Base-by-base conservation (phyloP, 2,329 filamentous ascomycete genomes). In the Aspergillus piperis region DNA sequence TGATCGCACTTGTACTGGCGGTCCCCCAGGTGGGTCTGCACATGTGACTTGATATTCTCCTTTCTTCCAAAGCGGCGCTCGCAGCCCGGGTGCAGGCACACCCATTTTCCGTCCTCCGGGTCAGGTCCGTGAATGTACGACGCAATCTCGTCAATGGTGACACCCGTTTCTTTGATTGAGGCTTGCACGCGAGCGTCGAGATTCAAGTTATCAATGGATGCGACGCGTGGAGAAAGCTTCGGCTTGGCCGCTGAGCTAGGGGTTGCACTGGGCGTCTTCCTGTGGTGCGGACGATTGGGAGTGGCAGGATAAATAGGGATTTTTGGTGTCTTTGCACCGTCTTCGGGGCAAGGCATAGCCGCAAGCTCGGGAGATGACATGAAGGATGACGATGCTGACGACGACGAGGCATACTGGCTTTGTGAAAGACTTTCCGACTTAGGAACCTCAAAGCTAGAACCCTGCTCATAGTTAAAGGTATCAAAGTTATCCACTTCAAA, bases 1-100 rank as follows among this genome's bases (percentile, higher is more conserved):
- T 90, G 89, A 49, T 94, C 92, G 78, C 95, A 99, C 76, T 91
- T 89, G 79, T 92, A 99, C 74, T 97, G 95, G 51, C 95, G 86
- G 75, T 99, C 95, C 70, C 96, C 95, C 65, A 99, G 88, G 77
- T 99, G 95, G 3, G 95, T 99, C 78, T 99, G 95, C 13, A 99
- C 91, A 75, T 99, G 95, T 0, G 93, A 96, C 75, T 96, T 96
- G 81, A 98, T 97, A 78, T 99, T 98, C 77, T 99, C 95, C 76
- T 97, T 96, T 68, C 95, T 87, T n/a, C 93, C 94, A 73, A 99
- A 98, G 56, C 88, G 86, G 77, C 96, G 96, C 68, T 88, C 86
- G 77, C 95, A 99, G 27, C 88, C 88, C 8, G 91, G 81, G 68
- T 80, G 93, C n/a, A 86, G 77, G 73, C 90, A 95, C 6, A 88